A percentile compares a stretch with the other conserved stretches of the same genome.
These are phyloP conservation scores for Aegle marmelos DNA, from an alignment of 345 rosid species.

Conservation along the genomic window DNA sequence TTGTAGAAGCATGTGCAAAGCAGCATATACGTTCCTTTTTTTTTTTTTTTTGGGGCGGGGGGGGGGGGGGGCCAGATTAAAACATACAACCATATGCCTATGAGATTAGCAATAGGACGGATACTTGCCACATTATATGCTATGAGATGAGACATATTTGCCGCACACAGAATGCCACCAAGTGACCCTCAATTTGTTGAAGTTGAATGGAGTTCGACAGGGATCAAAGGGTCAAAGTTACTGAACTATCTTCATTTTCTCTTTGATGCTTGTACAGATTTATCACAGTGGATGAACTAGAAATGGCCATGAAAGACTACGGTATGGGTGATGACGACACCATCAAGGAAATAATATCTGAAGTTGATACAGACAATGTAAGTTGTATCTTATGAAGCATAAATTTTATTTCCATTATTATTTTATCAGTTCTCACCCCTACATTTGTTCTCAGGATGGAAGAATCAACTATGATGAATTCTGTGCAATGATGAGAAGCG, in stretches of 20 bases:
- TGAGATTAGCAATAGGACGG: background rate
- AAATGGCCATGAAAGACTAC: conserved; percentile 71
- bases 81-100: background rate
- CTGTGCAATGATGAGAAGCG: conserved; percentile 84
- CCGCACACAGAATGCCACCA: no score
- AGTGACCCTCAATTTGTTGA: background rate
- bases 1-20: background rate
- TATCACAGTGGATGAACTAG: conserved; percentile 82
- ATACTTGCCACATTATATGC: background rate
- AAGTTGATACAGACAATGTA: conserved; percentile 90
- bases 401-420: background rate
- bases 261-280: conserved; percentile 36
- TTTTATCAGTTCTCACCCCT: background rate
- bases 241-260: background rate
- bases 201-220: background rate
- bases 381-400: conserved; percentile 20
- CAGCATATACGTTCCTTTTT: background rate
- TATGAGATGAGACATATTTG: background rate
- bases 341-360: conserved; percentile 78
- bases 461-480: conserved; percentile 89
- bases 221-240: background rate
- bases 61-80: background rate
- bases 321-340: conserved; percentile 81
- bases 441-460: conserved; percentile 56
- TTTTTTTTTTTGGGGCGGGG: no score